Conservation (phyloP, 2,329 filamentous ascomycete genomes). For the Fusarium solani-melongenae region DNA sequence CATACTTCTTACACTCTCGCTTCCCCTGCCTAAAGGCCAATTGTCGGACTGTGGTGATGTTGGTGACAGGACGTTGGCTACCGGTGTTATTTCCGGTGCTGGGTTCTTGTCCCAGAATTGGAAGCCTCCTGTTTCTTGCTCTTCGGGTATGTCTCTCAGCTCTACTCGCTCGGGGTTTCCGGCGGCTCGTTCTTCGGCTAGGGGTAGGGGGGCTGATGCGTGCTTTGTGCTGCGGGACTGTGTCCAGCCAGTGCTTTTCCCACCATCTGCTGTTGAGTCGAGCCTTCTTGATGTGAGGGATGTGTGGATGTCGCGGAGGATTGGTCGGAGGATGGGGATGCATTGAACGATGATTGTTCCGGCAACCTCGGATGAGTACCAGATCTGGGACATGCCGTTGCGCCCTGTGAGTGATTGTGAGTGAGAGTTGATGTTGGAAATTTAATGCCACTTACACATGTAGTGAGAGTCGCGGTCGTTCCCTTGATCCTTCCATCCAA, state of each 20-base stretch:
- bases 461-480: constrained; percentile 59
- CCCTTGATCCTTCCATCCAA: constrained; percentile 60
- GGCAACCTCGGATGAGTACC: constrained; percentile 62
- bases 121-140: constrained; percentile 21
- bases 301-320: constrained; percentile 49
- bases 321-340: constrained; percentile 61
- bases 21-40: constrained; percentile 30
- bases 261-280: constrained; percentile 28
- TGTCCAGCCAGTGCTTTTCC: constrained; percentile 34
- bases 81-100: neutral
- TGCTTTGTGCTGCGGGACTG: constrained; percentile 37
- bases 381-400: constrained; percentile 42
- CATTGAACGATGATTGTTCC: constrained; percentile 67
- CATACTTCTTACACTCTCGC: constrained; percentile 26
- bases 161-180: constrained; percentile 26
- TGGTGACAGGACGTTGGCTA: neutral
- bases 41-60: constrained; percentile 23
- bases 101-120: constrained; percentile 29
- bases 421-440: neutral
- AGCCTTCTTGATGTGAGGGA: constrained; percentile 39
- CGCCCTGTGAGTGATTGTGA: constrained; percentile 26
- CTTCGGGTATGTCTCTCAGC: constrained; percentile 36
- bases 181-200: neutral
- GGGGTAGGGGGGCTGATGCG: constrained; percentile 16
- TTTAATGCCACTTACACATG: constrained; percentile 51